Base-by-base conservation (phyloP, 129 eudicot genomes). In the Centaurea solstitialis region DNA sequence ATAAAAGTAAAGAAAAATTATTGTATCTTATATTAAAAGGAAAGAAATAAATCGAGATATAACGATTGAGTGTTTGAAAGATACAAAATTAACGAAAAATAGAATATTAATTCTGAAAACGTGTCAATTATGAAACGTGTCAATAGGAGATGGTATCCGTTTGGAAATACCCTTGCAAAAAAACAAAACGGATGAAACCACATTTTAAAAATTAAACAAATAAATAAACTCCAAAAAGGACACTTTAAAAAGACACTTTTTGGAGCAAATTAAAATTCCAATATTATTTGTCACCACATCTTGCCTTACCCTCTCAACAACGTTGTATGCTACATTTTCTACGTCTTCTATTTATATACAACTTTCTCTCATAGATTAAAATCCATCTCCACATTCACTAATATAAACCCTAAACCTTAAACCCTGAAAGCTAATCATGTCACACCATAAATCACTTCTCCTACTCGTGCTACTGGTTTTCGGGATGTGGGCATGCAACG, bases 401-500 rank as follows among this genome's bases (percentile, higher is more conserved):
- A 61, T 9, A 18, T 12, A 18, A 37, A 22, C 62, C 73, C 33
- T 23, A 5, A 79, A 71, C 17, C 64, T 9, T 13, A 37, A 79
- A 10, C 77, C 22, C 12, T 41, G 13, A 41, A 41, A 79, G n/a
- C 9, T 37, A 75, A 37, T 35, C n/a, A 73, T 80, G 78, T 35
- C 77, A 21, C 61, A 13, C 33, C 33, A 62, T 62, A 62, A 53
- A 43, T 80, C 74, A 12, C 15, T 73, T 28, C 15, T 20, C 9
- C 22, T 65, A 10, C 26, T 68, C 0, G 69, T 13, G 2, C 65
- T 80, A 64, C 24, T 84, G 15, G 71, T 84, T 9, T 45, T 81
- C 13, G 88, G 71, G 33, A 78, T 84, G 57, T 81, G 72, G 74
- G 91, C 79, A 18, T 75, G 64, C 21, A 23, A 62, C 4, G 82